Evolutionary conservation across 768 basidiomycete genomes (phyloP), one percentile per base, ranked within the genome.

Genomic region (Trametes elegans): DNA sequence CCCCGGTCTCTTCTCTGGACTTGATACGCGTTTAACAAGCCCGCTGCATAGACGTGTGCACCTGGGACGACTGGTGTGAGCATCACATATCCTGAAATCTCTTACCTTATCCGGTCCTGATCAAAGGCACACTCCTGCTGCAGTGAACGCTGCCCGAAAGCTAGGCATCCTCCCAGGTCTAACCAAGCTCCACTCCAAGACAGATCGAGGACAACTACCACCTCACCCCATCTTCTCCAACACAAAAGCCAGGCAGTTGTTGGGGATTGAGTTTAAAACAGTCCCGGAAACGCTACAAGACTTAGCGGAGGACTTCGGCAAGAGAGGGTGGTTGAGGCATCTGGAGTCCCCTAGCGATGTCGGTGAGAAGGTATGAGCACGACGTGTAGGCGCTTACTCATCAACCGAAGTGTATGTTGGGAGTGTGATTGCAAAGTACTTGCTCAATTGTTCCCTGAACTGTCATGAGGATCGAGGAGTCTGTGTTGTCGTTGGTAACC

Each of bases 211-310:
- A 74, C 41, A 45, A 62, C 18, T 39, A 63, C 5, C 42, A 7
- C 36, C 36, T 7, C 34, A 35, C 9, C 19, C 35, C 8, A 14
- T 46, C 21, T 36, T 36, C 36, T 54, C 53, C 10, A 47, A 47
- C 21, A 39, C 38, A 10, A 81, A 80, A 59, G 71, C 66, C 7
- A 62, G 64, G 34, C 68, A 66, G 24, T 65, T 79, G 2, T 66
- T 81, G 3, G 76, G 76, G 2, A 45, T 80, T 9, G 70, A 71
- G 49, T 80, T 74, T 46, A 68, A 68, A 4, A 68, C 69, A 1
- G 71, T 71, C 29, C 69, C 70, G 50, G 72, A 78, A 59, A 70
- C 71, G 7, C 64, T 74, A 7, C 68, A 49, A 46, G 80, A 76
- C 54, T 68, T 68, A 2, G 50, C 80, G 28, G 68, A 64, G 3